Evolutionary conservation across 768 basidiomycete genomes (phyloP).

Genomic region (Punctularia strigosozonata): DNA sequence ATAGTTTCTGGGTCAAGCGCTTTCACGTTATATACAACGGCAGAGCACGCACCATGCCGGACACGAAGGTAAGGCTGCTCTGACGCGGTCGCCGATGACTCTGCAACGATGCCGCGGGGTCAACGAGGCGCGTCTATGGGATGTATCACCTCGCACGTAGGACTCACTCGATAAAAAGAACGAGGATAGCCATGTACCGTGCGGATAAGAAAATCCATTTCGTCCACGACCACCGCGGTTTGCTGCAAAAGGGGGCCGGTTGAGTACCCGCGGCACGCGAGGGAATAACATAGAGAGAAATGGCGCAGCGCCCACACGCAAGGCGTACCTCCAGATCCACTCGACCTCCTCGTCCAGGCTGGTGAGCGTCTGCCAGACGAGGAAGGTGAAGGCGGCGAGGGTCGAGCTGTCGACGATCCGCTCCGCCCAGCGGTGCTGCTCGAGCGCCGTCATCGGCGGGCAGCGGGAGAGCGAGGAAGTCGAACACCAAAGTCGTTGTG

Average conservation of each 20-base stretch:
- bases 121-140: too few relatives aligned
- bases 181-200: not conserved
- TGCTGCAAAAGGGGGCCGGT: not conserved
- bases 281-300: too few relatives aligned
- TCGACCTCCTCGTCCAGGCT: not conserved
- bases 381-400: too few relatives aligned
- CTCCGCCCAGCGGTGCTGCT: too few relatives aligned
- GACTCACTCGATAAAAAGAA: not conserved
- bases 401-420: too few relatives aligned
- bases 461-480: too few relatives aligned
- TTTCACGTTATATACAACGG: not conserved
- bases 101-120: too few relatives aligned
- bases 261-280: not conserved
- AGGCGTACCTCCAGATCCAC: not conserved
- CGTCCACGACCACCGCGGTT: too few relatives aligned
- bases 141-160: too few relatives aligned
- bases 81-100: not conserved
- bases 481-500: too few relatives aligned
- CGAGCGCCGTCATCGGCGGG: too few relatives aligned
- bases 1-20: not conserved
- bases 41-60: not conserved
- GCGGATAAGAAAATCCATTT: not conserved
- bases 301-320: not conserved
- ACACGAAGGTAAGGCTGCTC: not conserved
- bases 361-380: not conserved